Evolutionary conservation across 2,329 filamentous ascomycete species (phyloP).

Genomic region (Bipolaris bicolor): DNA sequence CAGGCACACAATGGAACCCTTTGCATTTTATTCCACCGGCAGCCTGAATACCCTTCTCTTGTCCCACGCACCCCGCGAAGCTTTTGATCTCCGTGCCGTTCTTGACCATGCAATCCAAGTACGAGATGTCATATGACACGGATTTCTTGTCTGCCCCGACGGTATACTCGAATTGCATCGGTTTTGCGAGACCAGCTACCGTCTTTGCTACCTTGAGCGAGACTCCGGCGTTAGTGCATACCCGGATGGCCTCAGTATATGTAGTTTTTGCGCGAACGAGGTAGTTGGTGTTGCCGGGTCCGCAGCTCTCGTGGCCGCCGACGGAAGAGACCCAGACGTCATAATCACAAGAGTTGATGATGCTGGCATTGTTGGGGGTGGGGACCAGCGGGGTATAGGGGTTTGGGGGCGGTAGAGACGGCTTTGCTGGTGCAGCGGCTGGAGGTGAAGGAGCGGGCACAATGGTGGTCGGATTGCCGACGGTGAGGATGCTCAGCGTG

Average conservation of each 20-base stretch:
- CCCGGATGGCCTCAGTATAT: conserved; percentile 14
- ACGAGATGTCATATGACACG: conserved; percentile 24
- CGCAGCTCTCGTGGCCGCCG: conserved; percentile 12
- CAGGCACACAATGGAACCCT: conserved; percentile 10
- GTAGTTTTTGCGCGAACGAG: conserved; percentile 10
- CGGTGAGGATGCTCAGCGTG: not conserved
- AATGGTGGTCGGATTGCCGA: not conserved
- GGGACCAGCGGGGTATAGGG: conserved; percentile 11
- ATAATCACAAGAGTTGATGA: conserved; percentile 29
- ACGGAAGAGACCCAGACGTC: conserved; percentile 24
- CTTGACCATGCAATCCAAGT: conserved; percentile 23
- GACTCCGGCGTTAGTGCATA: conserved; percentile 12
- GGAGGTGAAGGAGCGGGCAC: not conserved
- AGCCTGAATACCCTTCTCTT: conserved; percentile 24
- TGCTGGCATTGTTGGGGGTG: conserved; percentile 11
- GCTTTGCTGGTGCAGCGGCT: not conserved
- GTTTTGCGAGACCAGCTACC: not conserved
- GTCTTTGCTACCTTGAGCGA: conserved; percentile 22
- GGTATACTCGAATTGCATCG: conserved; percentile 26
- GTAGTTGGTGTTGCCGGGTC: not conserved
- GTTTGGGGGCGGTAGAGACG: not conserved
- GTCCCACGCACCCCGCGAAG: conserved; percentile 16
- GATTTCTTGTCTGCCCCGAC: conserved; percentile 13
- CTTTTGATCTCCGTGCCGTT: conserved; percentile 9
- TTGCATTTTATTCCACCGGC: conserved; percentile 9